Conservation (phyloP, 805 yeast genomes). For the Teunomyces kruisii region DNA sequence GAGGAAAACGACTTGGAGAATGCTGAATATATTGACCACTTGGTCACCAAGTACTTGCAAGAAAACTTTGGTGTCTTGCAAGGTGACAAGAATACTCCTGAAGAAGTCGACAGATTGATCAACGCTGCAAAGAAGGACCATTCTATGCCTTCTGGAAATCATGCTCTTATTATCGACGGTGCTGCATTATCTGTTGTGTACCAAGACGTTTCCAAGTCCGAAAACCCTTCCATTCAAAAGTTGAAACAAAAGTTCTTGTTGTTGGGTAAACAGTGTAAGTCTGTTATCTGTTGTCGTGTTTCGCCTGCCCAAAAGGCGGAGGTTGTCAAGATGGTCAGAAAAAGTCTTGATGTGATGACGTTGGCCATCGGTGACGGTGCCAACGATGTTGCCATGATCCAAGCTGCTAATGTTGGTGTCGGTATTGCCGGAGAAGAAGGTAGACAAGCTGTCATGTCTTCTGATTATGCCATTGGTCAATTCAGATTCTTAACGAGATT, state of each 20-base stretch:
- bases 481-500: slow-evolving; percentile 69
- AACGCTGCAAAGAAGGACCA: slow-evolving; percentile 56
- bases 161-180: slow-evolving; percentile 78
- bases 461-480: slow-evolving; percentile 85
- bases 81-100: slow-evolving; percentile 29
- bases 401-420: slow-evolving; percentile 82
- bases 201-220: slow-evolving; percentile 37
- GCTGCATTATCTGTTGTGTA: slow-evolving; percentile 63
- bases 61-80: slow-evolving; percentile 44
- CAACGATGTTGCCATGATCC: slow-evolving; percentile 89
- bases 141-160: slow-evolving; percentile 64
- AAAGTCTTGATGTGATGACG: slow-evolving; percentile 75
- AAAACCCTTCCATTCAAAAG: slow-evolving; percentile 23
- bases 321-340: slow-evolving; percentile 78
- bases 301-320: slow-evolving; percentile 86
- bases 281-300: slow-evolving; percentile 84
- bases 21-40: slow-evolving; percentile 30
- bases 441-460: slow-evolving; percentile 84
- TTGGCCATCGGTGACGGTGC: slow-evolving; percentile 88
- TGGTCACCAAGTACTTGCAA: slow-evolving; percentile 47
- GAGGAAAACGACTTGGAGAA: slow-evolving; percentile 38
- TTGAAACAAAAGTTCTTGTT: slow-evolving; percentile 54
- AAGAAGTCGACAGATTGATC: slow-evolving; percentile 33
- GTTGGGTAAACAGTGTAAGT: slow-evolving; percentile 75
- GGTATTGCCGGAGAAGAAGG: slow-evolving; percentile 95